Base-by-base conservation (phyloP, 2,329 filamentous ascomycete genomes). In the Hypoxylon rubiginosum region DNA sequence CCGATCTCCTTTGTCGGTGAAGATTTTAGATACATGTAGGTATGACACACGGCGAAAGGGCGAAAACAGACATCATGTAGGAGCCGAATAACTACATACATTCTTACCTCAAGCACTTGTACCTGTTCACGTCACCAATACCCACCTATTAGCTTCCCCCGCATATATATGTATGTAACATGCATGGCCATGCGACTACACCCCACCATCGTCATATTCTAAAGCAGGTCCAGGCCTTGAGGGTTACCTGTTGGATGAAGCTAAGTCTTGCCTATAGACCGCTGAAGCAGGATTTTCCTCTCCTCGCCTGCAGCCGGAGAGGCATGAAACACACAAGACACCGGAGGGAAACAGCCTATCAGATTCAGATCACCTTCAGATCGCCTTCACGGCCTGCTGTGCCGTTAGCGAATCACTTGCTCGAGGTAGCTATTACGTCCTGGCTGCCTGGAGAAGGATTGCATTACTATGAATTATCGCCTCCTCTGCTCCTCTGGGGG, bases 251-350 rank as follows among this genome's bases (percentile, higher is more conserved):
- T 13, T 43, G 39, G 39, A 17, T 9, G 17, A 43, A 43, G 53
- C 62, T 61, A 55, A 64, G 54, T 58, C 17, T 15, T n/a, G 45
- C 5, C 54, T 36, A 48, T 53, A 1, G 10, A 55, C 41, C 24
- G 52, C 51, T 48, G 56, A 68, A 65, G 46, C 68, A 66, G 62
- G 65, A 65, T 68, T 62, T 63, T 53, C 24, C 45, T 36, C 32
- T 59, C 60, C 26, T 30, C 59, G 41, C 34, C 63, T 41, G 50
- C 66, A 52, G 43, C 36, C 51, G 58, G 56, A 55, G 59, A 55
- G 59, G 61, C 66, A 70, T 70, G 67, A 68, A 67, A 69, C 65
- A 58, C 52, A 43, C 17, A 10, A 43, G 8, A 17, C 39, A 8
- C 15, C 5, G 48, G 46, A 46, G 15, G 19, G 34, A 34, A 55